Conservation (phyloP, 331 rosid species). For the Prunus yedoensis region DNA sequence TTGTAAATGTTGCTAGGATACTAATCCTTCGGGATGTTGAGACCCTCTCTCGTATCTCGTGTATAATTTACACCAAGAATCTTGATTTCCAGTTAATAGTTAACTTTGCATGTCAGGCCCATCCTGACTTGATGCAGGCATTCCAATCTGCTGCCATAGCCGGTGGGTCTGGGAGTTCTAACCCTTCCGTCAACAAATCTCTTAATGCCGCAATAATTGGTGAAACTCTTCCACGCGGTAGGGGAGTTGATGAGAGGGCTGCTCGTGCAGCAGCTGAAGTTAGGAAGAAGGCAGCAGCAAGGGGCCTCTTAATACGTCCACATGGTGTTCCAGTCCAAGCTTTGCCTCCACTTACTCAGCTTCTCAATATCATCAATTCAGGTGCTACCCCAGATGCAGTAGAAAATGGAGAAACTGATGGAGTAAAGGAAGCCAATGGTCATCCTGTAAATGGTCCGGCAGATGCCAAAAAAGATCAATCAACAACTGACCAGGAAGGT, state of each 20-base stretch:
- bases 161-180: constrained; percentile 87
- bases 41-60: not conserved
- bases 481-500: constrained; percentile 35
- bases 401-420: constrained; percentile 51
- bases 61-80: not conserved
- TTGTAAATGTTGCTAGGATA: not conserved
- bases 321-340: constrained; percentile 89
- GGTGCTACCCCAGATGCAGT: constrained; percentile 48
- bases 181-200: constrained; percentile 59
- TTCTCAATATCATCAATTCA: constrained; percentile 71
- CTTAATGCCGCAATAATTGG: constrained; percentile 82
- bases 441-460: constrained; percentile 31
- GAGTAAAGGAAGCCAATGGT: constrained; percentile 42
- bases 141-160: constrained; percentile 87
- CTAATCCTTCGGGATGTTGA: not conserved
- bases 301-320: constrained; percentile 73
- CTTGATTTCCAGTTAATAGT: constrained; percentile 5
- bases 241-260: constrained; percentile 95
- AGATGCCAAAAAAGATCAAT: constrained; percentile 36
- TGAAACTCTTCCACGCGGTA: constrained; percentile 73
- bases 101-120: constrained; percentile 49
- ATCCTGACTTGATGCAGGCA: constrained; percentile 88
- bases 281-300: constrained; percentile 91
- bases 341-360: constrained; percentile 73
- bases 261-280: constrained; percentile 89